Evolutionary conservation across 306 rosid genomes (phyloP).

Genomic region (Astragalus glycyphyllos): DNA sequence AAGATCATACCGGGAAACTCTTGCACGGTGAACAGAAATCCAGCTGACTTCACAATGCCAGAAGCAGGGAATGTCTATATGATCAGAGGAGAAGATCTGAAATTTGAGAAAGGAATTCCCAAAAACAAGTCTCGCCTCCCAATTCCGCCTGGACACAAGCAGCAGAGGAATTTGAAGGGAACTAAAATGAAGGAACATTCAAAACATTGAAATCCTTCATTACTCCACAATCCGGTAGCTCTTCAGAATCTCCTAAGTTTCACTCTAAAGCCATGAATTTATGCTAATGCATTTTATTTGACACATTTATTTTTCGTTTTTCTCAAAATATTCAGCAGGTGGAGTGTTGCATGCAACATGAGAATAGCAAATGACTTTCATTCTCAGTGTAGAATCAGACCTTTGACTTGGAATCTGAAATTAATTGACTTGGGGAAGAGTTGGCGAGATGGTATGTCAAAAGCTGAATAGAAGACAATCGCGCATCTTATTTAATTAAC

Average conservation of each 20-base stretch:
- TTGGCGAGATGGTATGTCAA: slow-evolving; percentile 38
- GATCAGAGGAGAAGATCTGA: slow-evolving; percentile 88
- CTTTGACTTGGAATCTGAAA: slow-evolving; percentile 40
- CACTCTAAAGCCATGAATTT: slow-evolving; percentile 24
- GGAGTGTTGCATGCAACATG: slow-evolving; percentile 39
- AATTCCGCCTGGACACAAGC: slow-evolving; percentile 54
- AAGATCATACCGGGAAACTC: slow-evolving; percentile 48
- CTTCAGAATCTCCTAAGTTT: slow-evolving; percentile 41
- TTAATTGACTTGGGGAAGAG: slow-evolving; percentile 20
- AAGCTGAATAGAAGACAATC: slow-evolving; percentile 44
- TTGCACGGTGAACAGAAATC: slow-evolving; percentile 78
- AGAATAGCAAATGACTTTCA: slow-evolving; percentile 24
- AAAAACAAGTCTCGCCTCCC: slow-evolving; percentile 47
- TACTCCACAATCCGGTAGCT: slow-evolving; percentile 52
- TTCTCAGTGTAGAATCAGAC: slow-evolving; percentile 39
- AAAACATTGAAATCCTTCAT: slow-evolving; percentile 43
- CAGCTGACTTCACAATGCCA: slow-evolving; percentile 85
- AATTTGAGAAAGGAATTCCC: slow-evolving; percentile 53
- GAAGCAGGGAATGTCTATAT: slow-evolving; percentile 73
- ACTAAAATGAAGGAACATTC: slow-evolving; percentile 51
- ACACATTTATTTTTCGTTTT: slow-evolving; percentile 15
- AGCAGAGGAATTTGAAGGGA: slow-evolving; percentile 59
- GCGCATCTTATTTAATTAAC: slow-evolving; percentile 41
- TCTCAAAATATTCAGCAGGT: slow-evolving; percentile 46
- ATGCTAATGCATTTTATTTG: slow-evolving; percentile 14